These are phyloP conservation scores for Penicillium sp. DNA, from an alignment of 2,329 filamentous ascomycete species.

Conservation along the genomic window DNA sequence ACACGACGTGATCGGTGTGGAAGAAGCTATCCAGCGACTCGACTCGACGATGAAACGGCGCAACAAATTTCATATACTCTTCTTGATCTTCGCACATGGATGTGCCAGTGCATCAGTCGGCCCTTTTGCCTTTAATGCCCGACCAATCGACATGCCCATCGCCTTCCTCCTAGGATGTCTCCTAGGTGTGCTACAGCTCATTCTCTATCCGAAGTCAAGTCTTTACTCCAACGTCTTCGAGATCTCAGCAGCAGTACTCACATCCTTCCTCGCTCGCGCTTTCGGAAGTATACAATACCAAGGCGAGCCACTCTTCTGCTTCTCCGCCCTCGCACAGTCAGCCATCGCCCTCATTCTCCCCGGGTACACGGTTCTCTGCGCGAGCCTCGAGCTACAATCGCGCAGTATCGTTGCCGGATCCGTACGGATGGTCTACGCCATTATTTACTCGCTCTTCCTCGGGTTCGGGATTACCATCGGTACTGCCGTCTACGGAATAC, in stretches of 20 bases:
- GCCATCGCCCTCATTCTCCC: constrained; percentile 77
- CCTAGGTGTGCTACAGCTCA: constrained; percentile 75
- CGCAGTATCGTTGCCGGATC: constrained; percentile 72
- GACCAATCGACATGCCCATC: constrained; percentile 78
- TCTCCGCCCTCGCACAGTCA: constrained; percentile 74
- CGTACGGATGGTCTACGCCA: constrained; percentile 75
- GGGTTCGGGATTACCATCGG: constrained; percentile 75
- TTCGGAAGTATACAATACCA: constrained; percentile 66
- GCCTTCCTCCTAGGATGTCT: constrained; percentile 77
- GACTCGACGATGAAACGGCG: constrained; percentile 62
- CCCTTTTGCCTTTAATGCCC: constrained; percentile 78
- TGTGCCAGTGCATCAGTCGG: constrained; percentile 77
- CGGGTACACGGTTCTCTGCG: constrained; percentile 67
- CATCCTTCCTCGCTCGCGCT: constrained; percentile 71
- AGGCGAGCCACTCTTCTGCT: constrained; percentile 64
- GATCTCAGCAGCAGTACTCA: constrained; percentile 67
- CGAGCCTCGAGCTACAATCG: constrained; percentile 70
- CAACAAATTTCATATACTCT: constrained; percentile 60
- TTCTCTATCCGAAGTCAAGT: constrained; percentile 74
- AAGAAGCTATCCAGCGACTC: constrained; percentile 52
- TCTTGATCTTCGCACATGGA: constrained; percentile 72
- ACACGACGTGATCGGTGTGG: constrained; percentile 54
- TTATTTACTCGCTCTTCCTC: constrained; percentile 75
- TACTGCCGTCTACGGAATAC: constrained; percentile 66
- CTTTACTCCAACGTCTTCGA: constrained; percentile 70